Base-by-base conservation (phyloP, 1,139 yeast genomes). In the Blastobotrys ciferrii region DNA sequence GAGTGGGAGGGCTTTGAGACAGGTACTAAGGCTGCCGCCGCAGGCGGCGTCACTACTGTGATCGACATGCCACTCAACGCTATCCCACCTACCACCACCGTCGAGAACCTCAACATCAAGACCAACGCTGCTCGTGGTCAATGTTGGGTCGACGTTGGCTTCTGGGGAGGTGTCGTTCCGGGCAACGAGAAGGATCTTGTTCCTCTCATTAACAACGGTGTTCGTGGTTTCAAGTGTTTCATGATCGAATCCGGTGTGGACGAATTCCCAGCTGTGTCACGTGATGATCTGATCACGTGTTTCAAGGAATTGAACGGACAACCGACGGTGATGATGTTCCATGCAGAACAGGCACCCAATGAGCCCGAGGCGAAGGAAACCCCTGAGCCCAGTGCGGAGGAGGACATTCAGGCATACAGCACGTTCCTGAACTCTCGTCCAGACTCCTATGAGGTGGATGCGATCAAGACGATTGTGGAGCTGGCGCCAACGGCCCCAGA, bases 1-100 rank as follows among this genome's bases (percentile, higher is more conserved):
- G 95, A 87, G 53, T 89, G 96, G 96, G 97, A 89, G 69, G 97
- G 96, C 1, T 89, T 89, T 65, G 95, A 82, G 42, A 84, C 95
- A 0, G 97, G 97, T 0, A 89, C 97, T 1, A 82, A 82, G 62
- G 85, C 96, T 2, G 96, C 96, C 1, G 94, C 95, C 1, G 75
- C 91, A 4, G 98, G 98, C 23, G 98, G 98, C 52, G 97, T 91
- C 43, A 91, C 98, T 17, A 88, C 97, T 0, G 95, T 91, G 12
- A 79, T 91, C 25, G 98, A 91, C 65, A 91, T 91, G 98, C 98
- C 98, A 0, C 72, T 91, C 61, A 91, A 91, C 65, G 96, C 97
- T 2, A 84, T 89, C 48, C 97, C 97, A 1, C 97, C 97, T 23
- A 91, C 97, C 1, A 89, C 97, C 1, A 87, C 86, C 1, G 75